Base-by-base conservation (phyloP, 2,329 filamentous ascomycete species). In the Diaporthe amygdali region DNA sequence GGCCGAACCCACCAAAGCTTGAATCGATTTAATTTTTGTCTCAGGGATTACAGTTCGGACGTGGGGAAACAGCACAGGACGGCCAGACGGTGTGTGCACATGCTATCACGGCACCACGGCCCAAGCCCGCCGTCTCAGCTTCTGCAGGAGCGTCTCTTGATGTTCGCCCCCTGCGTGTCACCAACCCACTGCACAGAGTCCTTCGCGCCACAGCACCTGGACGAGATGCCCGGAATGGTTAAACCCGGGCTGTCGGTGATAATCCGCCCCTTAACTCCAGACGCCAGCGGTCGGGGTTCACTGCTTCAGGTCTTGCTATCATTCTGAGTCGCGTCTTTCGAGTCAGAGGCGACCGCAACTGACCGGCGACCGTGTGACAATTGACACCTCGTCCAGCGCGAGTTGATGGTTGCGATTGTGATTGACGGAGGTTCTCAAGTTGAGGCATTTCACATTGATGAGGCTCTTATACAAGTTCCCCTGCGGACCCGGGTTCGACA, bases 381-480 rank as follows among this genome's bases (percentile, higher is more conserved):
- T 27, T 10, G 41, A 63, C 22, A 12, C 41, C 41, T 39, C 39
- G 30, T 61, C 17, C 17, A 34, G 39, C 39, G 39, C 39, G 39
- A 25, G 30, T 17, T 61, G 20, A 20, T 20, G 3, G n/a, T 32
- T 63, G 41, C 41, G 39, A 27, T 32, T 63, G 41, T 41, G 39
- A 63, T 41, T 32, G 12, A 6, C 66, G 34, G 39, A 34, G 39
- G n/a, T 27, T 59, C 37, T 51, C 52, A 68, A 51, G 66, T 27
- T 47, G 66, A 59, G 27, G 66, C 66, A 68, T 51, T 44, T 68
- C 66, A 68, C 7, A 41, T 68, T 49, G 44, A 68, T 59, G 66
- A 68, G 66, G 66, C 55, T 49, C 37, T 56, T 54, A 47, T 68
- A 47, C 32, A 51, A 51, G 41, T 49, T 59, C 52, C 17, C 55